Evolutionary conservation across 495 filamentous ascomycete genomes (phyloP), one percentile per base, ranked within the genome.

Genomic region (Penicillium manginii): DNA sequence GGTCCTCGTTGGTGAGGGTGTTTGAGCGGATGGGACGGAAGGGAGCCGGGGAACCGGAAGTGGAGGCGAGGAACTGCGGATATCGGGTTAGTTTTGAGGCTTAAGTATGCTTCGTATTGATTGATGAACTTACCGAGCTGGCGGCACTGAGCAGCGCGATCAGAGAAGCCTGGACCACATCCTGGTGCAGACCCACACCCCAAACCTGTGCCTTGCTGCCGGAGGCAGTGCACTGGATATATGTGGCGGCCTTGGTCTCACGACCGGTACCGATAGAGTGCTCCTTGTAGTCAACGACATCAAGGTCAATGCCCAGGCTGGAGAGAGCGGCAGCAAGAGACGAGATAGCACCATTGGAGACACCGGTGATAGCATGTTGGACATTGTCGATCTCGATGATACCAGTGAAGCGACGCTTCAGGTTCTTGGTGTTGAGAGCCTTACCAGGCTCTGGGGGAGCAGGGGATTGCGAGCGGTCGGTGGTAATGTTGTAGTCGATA

Each of bases 151-250:
- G 78, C 46, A 98, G 80, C 40, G 94, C 93, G 70, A 93, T 91
- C 69, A 98, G 81, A 73, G 87, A 92, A 63, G 91, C 91, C 75
- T 97, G 92, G 14, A 96, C 92, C 37, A 96, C 90, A 77, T 98
- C 94, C 65, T 93, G 88, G 72, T 97, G 91, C 60, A 98, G 91
- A 50, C 93, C 94, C 19, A 98, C 91, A 62, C 94, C 94, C 96
- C 94, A 98, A 11, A 97, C 91, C 63, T 77, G 68, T 54, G 89
- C 78, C 31, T 80, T 79, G 45, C 79, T 85, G 17, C 86, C 86
- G n/a, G 85, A 76, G 37, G 88, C 84, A 40, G 85, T 89, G 72
- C 92, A 96, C 73, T 98, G 90, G 57, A 98, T 97, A 64, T 92
- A 98, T 12, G 91, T 92, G 15, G 91, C 93, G 39, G 92, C 93